phyloP scores from a whole-genome alignment of 805 yeast genomes.

The Priceomyces castillae region DNA sequence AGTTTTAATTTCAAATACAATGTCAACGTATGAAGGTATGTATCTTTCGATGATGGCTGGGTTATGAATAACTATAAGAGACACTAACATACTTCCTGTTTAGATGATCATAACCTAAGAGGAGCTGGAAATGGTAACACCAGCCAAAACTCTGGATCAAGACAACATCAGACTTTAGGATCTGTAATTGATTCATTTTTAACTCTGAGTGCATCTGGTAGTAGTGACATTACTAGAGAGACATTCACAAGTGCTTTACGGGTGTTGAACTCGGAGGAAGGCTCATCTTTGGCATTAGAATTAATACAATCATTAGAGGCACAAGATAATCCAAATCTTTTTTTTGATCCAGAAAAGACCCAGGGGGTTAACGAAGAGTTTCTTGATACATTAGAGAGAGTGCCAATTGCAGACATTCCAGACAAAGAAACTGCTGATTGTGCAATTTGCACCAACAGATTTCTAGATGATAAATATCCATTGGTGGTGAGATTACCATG shows the following conservation, averaged over 20 bases:
- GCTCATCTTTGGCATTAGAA: constrained; percentile 26
- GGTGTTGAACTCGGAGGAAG: constrained; percentile 28
- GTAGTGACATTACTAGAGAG: constrained; percentile 13
- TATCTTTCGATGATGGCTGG: too few relatives aligned
- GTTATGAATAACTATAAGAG: too few relatives aligned
- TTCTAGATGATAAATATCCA: constrained; percentile 71
- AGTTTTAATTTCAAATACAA: constrained; percentile 12
- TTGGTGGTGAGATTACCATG: constrained; percentile 77
- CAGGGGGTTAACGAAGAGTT: constrained; percentile 67
- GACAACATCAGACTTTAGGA: constrained; percentile 31
- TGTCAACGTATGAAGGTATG: constrained; percentile 49
- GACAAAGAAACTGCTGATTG: constrained; percentile 60
- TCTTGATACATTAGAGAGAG: constrained; percentile 75
- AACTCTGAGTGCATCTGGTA: constrained; percentile 9
- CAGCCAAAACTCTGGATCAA: constrained; percentile 13
- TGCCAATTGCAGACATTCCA: constrained; percentile 34
- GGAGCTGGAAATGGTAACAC: constrained; percentile 1
- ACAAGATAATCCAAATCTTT: constrained; percentile 7
- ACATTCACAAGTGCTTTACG: constrained; percentile 32
- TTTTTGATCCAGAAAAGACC: constrained; percentile 3
- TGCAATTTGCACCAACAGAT: constrained; percentile 79
- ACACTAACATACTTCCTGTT: constrained; percentile 9
- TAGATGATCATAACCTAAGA: constrained; percentile 40
- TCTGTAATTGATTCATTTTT: constrained; percentile 36
- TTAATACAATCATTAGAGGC: constrained; percentile 23